A percentile compares a stretch with the other conserved stretches of the same genome.
Evolutionary conservation across 805 yeast genomes (phyloP).

Genomic region (Lipomyces mesembrius): DNA sequence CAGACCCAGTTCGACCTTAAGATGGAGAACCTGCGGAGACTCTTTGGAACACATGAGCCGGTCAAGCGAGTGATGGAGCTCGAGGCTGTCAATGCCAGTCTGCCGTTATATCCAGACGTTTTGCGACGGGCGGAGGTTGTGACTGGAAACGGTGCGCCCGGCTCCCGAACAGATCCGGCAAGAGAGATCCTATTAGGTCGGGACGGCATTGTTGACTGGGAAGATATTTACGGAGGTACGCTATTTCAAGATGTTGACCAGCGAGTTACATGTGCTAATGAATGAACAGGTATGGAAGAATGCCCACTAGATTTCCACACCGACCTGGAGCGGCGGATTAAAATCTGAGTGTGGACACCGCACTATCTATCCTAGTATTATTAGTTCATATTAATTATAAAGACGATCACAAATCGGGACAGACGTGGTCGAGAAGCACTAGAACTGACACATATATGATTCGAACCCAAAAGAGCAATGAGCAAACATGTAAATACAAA

Average conservation of each 20-base stretch:
- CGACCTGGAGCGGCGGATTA: conserved; percentile 31
- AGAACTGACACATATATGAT: not conserved
- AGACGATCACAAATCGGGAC: not conserved
- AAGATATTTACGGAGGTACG: conserved; percentile 63
- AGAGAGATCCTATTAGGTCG: conserved; percentile 77
- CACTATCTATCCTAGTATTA: not conserved
- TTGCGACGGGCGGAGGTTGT: conserved; percentile 44
- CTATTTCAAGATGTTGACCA: not conserved
- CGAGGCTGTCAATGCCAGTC: conserved; percentile 49
- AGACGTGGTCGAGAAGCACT: not conserved
- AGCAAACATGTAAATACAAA: conserved; percentile 5
- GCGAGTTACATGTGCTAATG: not conserved
- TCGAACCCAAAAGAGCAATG: not conserved
- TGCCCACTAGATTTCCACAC: conserved; percentile 29
- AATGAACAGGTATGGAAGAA: conserved; percentile 24
- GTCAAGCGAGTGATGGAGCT: conserved; percentile 90
- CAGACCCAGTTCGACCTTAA: conserved; percentile 68
- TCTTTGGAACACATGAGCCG: conserved; percentile 93
- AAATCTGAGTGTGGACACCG: not conserved
- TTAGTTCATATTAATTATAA: not conserved
- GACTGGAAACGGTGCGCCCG: conserved; percentile 43
- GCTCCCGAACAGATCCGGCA: conserved; percentile 65
- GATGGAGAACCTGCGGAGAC: conserved; percentile 76
- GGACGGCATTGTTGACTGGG: conserved; percentile 87
- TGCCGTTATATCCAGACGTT: conserved; percentile 34